Base-by-base conservation (phyloP, 2,329 filamentous ascomycete species). In the Cladophialophora psammophila region DNA sequence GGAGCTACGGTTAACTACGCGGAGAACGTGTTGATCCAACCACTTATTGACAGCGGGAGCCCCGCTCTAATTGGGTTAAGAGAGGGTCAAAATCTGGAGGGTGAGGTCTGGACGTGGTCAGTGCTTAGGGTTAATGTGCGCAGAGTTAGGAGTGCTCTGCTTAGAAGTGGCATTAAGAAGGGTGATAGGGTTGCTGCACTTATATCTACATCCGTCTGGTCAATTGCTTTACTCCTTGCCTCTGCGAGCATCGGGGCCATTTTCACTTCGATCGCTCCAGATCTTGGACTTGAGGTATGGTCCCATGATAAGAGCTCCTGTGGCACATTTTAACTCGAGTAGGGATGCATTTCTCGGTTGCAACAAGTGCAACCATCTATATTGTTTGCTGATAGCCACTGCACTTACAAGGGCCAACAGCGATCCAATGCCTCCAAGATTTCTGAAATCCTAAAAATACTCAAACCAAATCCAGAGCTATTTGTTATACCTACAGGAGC, bases 301-400 rank as follows among this genome's bases (percentile, higher is more conserved):
- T 26, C 36, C 35, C 20, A n/a, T 13, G 8, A 45, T 31, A 34
- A 42, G 18, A 32, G 13, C 5, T 26, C 18, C 42, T 13, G 7
- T 12, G 7, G n/a, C 20, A 10, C 26, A 18, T 35, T 20, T 18
- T 32, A 12, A 48, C 34, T 53, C 15, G 18, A 10, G 5, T 20
- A 60, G 57, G 58, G 58, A 61, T 61, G 58, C 26, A 52, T 32
- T 32, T 53, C 58, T 31, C 58, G 58, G 7, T 10, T 61, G 20
- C 75, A 76, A 67, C 80, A 81, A 69, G 78, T 81, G 12, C 75
- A 75, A 3, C 79, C 80, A 2, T 74, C 69, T 0, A 75, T 81
- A 1, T 66, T 82, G 4, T 80, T 82, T 64, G 78, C 76, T 1
- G 80, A 82, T 64, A 76, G 76, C n/a, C 76, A 80, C 63, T 45